Evolutionary conservation across 75 land plant species (phyloP).

Genomic region (Picea sitchensis): DNA sequence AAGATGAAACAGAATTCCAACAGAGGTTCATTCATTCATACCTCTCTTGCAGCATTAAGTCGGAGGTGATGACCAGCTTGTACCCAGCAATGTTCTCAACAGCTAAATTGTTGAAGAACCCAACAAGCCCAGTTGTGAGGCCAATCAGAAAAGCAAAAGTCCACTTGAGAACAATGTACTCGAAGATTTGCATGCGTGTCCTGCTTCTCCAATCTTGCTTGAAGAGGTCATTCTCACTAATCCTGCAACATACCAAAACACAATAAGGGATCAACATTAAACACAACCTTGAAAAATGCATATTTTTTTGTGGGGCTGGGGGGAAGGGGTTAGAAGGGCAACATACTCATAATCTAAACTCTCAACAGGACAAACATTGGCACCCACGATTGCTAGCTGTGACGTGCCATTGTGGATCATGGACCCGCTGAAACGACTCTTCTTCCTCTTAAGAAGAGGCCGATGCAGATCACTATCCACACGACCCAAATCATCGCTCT

Average conservation of each 20-base stretch:
- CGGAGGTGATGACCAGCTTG: constrained; percentile 47
- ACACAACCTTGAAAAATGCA: not conserved
- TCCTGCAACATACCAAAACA: constrained; percentile 30
- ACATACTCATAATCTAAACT: constrained; percentile 82
- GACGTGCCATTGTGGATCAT: constrained; percentile 19
- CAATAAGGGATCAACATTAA: not conserved
- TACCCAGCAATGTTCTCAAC: constrained; percentile 86
- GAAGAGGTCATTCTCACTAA: constrained; percentile 79
- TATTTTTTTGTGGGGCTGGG: no score
- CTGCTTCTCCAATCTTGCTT: constrained; percentile 90
- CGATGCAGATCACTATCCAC: not conserved
- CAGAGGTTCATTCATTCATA: not conserved
- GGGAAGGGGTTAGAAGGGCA: not conserved
- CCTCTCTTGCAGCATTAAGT: constrained; percentile 47
- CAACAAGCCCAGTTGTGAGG: constrained; percentile 54
- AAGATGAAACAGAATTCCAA: no score
- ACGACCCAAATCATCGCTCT: not conserved
- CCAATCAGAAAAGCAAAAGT: constrained; percentile 76
- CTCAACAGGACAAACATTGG: constrained; percentile 61
- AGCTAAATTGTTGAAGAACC: constrained; percentile 66
- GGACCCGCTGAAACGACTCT: constrained; percentile 4
- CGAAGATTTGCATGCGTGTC: constrained; percentile 51
- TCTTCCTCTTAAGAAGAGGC: not conserved
- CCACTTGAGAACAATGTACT: constrained; percentile 85
- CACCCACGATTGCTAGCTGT: constrained; percentile 65